Evolutionary conservation across 1,139 yeast species (phyloP), one percentile per base, ranked within the genome.

Genomic region (Blastobotrys illinoisensis): DNA sequence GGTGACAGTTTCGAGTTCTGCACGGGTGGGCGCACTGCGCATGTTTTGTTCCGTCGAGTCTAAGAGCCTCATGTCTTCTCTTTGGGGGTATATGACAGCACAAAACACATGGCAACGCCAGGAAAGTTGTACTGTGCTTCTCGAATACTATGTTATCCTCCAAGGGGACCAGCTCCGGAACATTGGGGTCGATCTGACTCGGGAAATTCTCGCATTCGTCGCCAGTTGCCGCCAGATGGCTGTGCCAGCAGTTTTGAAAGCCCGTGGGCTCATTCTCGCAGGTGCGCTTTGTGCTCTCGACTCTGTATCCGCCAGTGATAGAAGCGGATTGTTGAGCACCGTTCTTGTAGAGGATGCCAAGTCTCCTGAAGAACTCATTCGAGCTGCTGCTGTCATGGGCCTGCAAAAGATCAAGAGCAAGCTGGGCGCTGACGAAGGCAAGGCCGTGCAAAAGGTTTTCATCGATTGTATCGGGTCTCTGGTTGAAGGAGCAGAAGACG

Each of bases 401-500:
- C 40, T 32, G 5, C 40, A 32, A n/a, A 32, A 32, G 7, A 11
- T 32, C 16, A 59, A 13, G 40, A 6, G 11, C 16, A 32, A n/a
- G 16, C 40, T 32, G 40, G 20, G 28, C 18, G 48, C 43, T 4
- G 48, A 43, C n/a, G 40, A 46, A 19, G 40, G 57, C 14, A 49
- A 45, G 9, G 50, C 50, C 14, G 57, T 54, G 47, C 67, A 62
- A 36, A 54, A 58, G 5, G 48, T 50, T 1, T 62, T 79, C n/a
- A 66, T 80, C 11, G 57, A 62, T 1, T 61, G 77, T 1, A 73
- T 82, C 16, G 62, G 70, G 1, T 67, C 78, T 1, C 68, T 90
- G n/a, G 67, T 79, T 2, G 79, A 77, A 1, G 86, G 82, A 1
- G 81, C 95, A 1, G 88, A 83, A 51, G 97, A 88, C 50, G 98